These are phyloP conservation scores for Sicyos baderoa DNA, from an alignment of 306 rosid species.

Conservation along the genomic window DNA sequence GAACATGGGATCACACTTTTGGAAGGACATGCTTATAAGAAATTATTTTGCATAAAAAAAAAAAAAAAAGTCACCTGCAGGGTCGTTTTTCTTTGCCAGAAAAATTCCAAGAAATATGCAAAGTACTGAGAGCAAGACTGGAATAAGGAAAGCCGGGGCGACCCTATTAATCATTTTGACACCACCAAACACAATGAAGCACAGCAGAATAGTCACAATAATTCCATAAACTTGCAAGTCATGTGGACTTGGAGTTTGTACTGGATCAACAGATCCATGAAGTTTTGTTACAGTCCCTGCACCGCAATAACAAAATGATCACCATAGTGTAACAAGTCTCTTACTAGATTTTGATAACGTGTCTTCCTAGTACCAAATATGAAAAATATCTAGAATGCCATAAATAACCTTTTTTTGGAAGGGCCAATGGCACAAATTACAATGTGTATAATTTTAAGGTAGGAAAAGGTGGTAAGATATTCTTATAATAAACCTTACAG, in stretches of 20 bases:
- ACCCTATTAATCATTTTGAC: slow-evolving; percentile 96
- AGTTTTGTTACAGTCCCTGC: slow-evolving; percentile 69
- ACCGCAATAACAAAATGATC: slow-evolving; percentile 25
- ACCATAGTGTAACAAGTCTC: not conserved
- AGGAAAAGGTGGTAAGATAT: not conserved
- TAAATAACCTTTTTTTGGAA: not conserved
- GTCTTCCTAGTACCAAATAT: not conserved
- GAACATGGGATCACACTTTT: not conserved
- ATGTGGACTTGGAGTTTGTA: slow-evolving; percentile 66
- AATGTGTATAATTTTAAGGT: not conserved
- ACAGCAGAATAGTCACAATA: slow-evolving; percentile 77
- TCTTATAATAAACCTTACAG: not conserved
- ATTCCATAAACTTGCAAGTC: slow-evolving; percentile 96
- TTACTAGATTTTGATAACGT: not conserved
- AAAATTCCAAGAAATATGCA: slow-evolving; percentile 77
- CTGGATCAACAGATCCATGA: slow-evolving; percentile 64
- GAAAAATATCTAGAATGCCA: not conserved
- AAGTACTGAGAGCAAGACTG: slow-evolving; percentile 71
- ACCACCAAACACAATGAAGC: slow-evolving; percentile 98
- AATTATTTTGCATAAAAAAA: not conserved
- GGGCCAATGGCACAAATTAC: not conserved
- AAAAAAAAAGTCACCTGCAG: slow-evolving; percentile 46
- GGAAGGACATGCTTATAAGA: not conserved
- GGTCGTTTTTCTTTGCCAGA: slow-evolving; percentile 60
- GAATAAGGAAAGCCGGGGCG: slow-evolving; percentile 93